phyloP scores from a whole-genome alignment of 129 eudicot species.

The Helianthus annuus region DNA sequence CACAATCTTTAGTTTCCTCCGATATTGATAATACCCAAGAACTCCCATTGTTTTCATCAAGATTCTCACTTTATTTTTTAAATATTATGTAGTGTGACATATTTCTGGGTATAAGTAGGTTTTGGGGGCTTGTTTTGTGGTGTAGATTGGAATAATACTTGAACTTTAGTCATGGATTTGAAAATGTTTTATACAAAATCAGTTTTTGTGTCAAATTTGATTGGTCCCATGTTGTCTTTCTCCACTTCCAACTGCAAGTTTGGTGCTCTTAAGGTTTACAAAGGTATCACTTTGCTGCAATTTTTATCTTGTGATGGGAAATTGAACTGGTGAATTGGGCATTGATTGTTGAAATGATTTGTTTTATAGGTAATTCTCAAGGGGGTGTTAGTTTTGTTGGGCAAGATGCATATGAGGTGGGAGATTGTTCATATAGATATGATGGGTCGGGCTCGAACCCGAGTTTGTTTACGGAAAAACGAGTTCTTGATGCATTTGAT shows the following conservation, averaged over 20 bases:
- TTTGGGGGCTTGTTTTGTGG: conserved; percentile 19
- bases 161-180: conserved; percentile 53
- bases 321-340: not conserved
- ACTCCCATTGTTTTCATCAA: conserved; percentile 21
- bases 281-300: conserved; percentile 41
- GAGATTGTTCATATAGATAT: conserved; percentile 38
- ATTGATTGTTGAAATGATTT: conserved; percentile 4
- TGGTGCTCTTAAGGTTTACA: conserved; percentile 36
- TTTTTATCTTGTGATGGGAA: not conserved
- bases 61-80: conserved; percentile 1
- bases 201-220: conserved; percentile 28
- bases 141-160: conserved; percentile 23
- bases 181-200: conserved; percentile 39
- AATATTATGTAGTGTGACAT: not conserved
- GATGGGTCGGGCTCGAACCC: conserved; percentile 48
- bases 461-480: conserved; percentile 33
- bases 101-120: conserved; percentile 6
- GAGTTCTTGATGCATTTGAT: conserved; percentile 65
- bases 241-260: conserved; percentile 32
- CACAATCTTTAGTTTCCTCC: conserved; percentile 28
- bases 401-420: conserved; percentile 39
- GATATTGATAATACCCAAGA: conserved; percentile 16
- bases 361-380: conserved; percentile 17
- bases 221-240: conserved; percentile 44
- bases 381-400: conserved; percentile 31